Evolutionary conservation across 2,329 filamentous ascomycete species (phyloP).

Genomic region (Tothia fuscella): DNA sequence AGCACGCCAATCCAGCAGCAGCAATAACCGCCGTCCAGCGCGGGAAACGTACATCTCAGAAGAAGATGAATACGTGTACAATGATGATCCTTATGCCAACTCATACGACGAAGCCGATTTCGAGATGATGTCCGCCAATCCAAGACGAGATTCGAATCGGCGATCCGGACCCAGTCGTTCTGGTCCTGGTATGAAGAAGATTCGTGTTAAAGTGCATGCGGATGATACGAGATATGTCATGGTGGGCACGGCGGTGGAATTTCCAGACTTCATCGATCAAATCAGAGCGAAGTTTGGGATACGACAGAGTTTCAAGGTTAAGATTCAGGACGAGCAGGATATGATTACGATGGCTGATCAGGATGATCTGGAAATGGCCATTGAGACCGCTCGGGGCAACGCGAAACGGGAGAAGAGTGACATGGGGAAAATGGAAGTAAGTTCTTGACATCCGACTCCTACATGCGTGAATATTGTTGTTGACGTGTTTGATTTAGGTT

Average conservation of each 20-base stretch:
- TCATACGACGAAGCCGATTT: slow-evolving; percentile 68
- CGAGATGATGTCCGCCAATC: slow-evolving; percentile 39
- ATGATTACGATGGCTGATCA: slow-evolving; percentile 97
- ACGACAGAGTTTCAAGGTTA: slow-evolving; percentile 70
- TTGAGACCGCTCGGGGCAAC: slow-evolving; percentile 54
- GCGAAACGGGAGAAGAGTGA: slow-evolving; percentile 66
- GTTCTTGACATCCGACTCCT: neutral
- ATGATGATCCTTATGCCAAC: slow-evolving; percentile 42
- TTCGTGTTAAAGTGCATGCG: slow-evolving; percentile 83
- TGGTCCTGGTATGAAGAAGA: slow-evolving; percentile 56
- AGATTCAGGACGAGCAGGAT: slow-evolving; percentile 78
- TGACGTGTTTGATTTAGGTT: slow-evolving; percentile 3
- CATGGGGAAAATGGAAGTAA: slow-evolving; percentile 87
- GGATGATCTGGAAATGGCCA: slow-evolving; percentile 84
- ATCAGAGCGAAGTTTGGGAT: slow-evolving; percentile 82
- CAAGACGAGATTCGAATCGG: slow-evolving; percentile 35
- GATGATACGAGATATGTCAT: slow-evolving; percentile 86
- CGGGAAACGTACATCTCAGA: slow-evolving; percentile 58
- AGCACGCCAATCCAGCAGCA: slow-evolving; percentile 22
- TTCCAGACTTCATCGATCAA: slow-evolving; percentile 62
- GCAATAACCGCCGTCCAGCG: neutral
- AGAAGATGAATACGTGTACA: slow-evolving; percentile 64
- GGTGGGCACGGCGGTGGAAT: slow-evolving; percentile 61
- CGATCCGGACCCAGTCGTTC: slow-evolving; percentile 38
- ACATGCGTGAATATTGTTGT: neutral